Evolutionary conservation across 345 rosid species (phyloP).

Genomic region (Sonneratia alba): DNA sequence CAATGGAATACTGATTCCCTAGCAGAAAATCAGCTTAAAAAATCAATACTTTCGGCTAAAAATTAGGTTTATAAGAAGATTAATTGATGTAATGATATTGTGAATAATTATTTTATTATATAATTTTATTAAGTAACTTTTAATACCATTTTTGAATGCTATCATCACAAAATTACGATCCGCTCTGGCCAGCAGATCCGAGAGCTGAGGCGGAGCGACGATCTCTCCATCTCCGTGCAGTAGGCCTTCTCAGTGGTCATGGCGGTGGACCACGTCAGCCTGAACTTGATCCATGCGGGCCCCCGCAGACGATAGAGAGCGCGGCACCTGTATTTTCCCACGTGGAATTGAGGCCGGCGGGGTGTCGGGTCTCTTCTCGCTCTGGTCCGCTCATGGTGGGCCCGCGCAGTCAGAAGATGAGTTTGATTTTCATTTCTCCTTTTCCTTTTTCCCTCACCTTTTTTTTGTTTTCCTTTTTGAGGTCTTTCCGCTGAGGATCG

Average conservation of each 20-base stretch:
- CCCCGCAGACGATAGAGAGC: not conserved
- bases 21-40: too few relatives aligned
- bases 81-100: too few relatives aligned
- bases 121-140: too few relatives aligned
- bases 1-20: too few relatives aligned
- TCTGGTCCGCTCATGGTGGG: constrained; percentile 7
- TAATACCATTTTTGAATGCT: too few relatives aligned
- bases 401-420: not conserved
- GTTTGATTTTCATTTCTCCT: not conserved
- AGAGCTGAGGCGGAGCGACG: not conserved
- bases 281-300: not conserved
- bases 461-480: not conserved
- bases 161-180: too few relatives aligned
- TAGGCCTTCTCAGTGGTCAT: not conserved
- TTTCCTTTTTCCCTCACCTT: too few relatives aligned
- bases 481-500: not conserved
- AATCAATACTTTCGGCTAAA: too few relatives aligned
- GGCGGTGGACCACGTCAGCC: not conserved
- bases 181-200: too few relatives aligned
- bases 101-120: too few relatives aligned
- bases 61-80: too few relatives aligned
- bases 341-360: not conserved
- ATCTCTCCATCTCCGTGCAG: not conserved
- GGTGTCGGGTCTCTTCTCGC: not conserved
- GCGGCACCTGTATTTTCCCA: not conserved